phyloP scores from a whole-genome alignment of 164 flowering plant genomes.

The Echeveria elegans region DNA sequence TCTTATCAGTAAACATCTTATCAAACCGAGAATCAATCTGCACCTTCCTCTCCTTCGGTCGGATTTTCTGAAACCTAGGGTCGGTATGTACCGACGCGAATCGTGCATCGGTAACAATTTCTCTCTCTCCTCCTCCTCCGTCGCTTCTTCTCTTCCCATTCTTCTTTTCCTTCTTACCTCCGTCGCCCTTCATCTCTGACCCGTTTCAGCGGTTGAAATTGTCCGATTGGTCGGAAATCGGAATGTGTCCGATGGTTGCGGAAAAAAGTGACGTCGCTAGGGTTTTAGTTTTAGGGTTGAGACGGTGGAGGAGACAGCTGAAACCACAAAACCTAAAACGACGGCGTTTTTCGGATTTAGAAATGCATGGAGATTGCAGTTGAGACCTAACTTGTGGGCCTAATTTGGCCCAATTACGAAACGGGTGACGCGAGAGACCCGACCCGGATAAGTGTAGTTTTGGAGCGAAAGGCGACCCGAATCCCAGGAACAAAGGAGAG shows the following conservation, averaged over 20 bases:
- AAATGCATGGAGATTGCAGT: too few relatives aligned
- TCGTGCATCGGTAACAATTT: conserved; percentile 48
- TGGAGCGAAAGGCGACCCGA: too few relatives aligned
- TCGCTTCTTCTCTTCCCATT: not conserved
- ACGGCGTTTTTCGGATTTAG: too few relatives aligned
- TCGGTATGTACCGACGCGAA: conserved; percentile 60
- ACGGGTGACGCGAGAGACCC: too few relatives aligned
- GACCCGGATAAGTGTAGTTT: too few relatives aligned
- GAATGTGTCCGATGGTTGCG: conserved; percentile 54
- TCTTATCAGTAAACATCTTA: conserved; percentile 45
- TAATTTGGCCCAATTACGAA: too few relatives aligned
- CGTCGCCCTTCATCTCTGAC: not conserved
- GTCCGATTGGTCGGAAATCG: not conserved
- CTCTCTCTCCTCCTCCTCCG: conserved; percentile 4
- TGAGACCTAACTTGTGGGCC: too few relatives aligned
- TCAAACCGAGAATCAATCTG: conserved; percentile 60
- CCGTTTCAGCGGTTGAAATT: not conserved
- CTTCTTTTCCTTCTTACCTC: not conserved
- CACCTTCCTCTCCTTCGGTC: conserved; percentile 48
- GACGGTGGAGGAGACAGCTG: too few relatives aligned
- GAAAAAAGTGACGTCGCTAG: too few relatives aligned
- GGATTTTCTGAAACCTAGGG: conserved; percentile 67
- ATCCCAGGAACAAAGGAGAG: too few relatives aligned
- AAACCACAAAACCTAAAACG: too few relatives aligned
- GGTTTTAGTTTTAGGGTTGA: too few relatives aligned